phyloP scores from a whole-genome alignment of 1,284 basidiomycete species.

The Bondarzewia mesenterica region DNA sequence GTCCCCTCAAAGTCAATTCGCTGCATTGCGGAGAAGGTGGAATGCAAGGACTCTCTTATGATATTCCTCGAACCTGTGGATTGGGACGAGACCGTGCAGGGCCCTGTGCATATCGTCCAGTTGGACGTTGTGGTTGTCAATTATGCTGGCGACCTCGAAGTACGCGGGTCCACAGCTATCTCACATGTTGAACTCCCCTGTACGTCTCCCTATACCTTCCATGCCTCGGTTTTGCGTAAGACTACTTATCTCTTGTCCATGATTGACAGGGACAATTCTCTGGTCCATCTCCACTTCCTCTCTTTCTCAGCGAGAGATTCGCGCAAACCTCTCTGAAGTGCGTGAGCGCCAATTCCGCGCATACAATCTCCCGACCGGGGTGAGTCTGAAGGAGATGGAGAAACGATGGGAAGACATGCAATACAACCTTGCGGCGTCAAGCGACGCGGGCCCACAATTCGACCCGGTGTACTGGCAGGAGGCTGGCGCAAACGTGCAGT shows the following conservation, averaged over 20 bases:
- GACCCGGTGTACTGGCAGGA: background rate
- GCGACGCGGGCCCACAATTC: background rate
- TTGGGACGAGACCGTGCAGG: conserved; percentile 29
- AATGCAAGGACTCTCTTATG: conserved; percentile 35
- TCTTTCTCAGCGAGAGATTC: conserved; percentile 24
- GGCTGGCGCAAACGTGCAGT: background rate
- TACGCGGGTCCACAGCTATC: conserved; percentile 29
- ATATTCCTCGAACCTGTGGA: conserved; percentile 62
- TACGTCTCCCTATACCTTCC: conserved; percentile 3
- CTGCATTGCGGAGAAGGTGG: conserved; percentile 50
- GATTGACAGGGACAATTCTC: conserved; percentile 55
- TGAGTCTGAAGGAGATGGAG: conserved; percentile 34
- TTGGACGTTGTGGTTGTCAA: conserved; percentile 30
- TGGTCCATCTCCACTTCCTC: conserved; percentile 38
- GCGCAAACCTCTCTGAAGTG: conserved; percentile 21
- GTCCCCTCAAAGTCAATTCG: conserved; percentile 52
- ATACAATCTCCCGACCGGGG: conserved; percentile 39
- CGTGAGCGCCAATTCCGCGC: conserved; percentile 34
- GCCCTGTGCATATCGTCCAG: conserved; percentile 30
- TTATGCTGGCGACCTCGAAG: conserved; percentile 23
- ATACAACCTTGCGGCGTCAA: conserved; percentile 31
- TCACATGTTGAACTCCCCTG: conserved; percentile 18
- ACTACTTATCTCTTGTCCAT: too few species aligned
- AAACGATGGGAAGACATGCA: conserved; percentile 41
- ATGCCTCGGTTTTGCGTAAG: background rate